These are phyloP conservation scores for Pseudopyricularia cyperi DNA, from an alignment of 2,329 filamentous ascomycete genomes.

Conservation along the genomic window DNA sequence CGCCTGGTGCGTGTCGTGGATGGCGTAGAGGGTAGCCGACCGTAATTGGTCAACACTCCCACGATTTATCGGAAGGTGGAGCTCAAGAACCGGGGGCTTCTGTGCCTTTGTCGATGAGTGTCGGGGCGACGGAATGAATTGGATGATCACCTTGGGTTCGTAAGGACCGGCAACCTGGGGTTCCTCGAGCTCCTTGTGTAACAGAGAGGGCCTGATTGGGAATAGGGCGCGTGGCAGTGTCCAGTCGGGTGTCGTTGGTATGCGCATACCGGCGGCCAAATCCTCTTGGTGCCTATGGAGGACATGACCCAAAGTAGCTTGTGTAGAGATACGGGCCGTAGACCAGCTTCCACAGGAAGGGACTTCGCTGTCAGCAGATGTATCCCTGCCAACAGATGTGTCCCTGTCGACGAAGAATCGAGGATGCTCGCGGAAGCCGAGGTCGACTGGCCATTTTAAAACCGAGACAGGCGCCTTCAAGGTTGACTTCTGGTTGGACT, in stretches of 20 bases:
- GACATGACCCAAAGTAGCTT: constrained; percentile 37
- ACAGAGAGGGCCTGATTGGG: constrained; percentile 24
- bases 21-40: constrained; percentile 18
- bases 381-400: not conserved
- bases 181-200: constrained; percentile 2
- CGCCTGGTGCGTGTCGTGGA: constrained; percentile 21
- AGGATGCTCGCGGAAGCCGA: not conserved
- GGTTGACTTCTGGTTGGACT: not conserved
- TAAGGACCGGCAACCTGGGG: constrained; percentile 13
- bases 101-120: constrained; percentile 8
- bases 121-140: constrained; percentile 24
- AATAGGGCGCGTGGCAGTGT: constrained; percentile 33
- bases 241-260: constrained; percentile 12
- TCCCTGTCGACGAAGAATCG: not conserved
- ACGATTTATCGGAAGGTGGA: constrained; percentile 20
- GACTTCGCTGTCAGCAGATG: not conserved
- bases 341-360: not conserved
- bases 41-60: constrained; percentile 15
- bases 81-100: constrained; percentile 19
- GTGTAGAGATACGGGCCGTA: not conserved
- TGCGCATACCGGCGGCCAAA: not conserved
- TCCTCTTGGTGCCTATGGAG: constrained; percentile 18
- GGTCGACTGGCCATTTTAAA: not conserved
- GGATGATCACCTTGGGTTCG: constrained; percentile 27
- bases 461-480: not conserved